These are phyloP conservation scores for Candida golubevii DNA, from an alignment of 805 yeast species.

Conservation along the genomic window DNA sequence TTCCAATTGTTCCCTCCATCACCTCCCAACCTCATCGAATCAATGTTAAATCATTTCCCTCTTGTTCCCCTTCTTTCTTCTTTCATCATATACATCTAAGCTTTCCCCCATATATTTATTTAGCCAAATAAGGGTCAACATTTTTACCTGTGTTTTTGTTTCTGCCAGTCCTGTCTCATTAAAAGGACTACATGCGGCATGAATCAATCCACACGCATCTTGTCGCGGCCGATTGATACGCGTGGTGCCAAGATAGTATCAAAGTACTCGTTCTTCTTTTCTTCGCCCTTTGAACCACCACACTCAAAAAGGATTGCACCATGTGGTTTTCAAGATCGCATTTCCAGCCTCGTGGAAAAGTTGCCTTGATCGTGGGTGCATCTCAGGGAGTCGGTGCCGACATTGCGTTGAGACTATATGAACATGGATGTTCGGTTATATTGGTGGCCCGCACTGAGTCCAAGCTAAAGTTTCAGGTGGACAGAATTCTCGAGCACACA, in stretches of 20 bases:
- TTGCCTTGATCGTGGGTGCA: constrained; percentile 83
- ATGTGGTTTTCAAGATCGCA: constrained; percentile 24
- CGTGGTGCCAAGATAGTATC: too few relatives aligned
- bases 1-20: too few relatives aligned
- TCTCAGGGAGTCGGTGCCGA: constrained; percentile 92
- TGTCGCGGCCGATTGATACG: too few relatives aligned
- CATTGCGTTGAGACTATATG: constrained; percentile 55
- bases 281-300: neutral
- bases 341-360: constrained; percentile 41
- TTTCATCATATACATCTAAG: too few relatives aligned
- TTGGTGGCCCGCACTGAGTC: constrained; percentile 73
- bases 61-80: too few relatives aligned
- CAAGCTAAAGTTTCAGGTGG: constrained; percentile 50
- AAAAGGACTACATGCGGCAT: neutral
- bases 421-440: constrained; percentile 58
- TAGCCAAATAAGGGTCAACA: too few relatives aligned
- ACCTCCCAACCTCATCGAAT: too few relatives aligned
- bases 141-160: too few relatives aligned
- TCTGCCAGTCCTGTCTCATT: too few relatives aligned
- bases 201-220: neutral
- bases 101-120: too few relatives aligned
- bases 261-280: too few relatives aligned
- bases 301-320: neutral
- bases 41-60: too few relatives aligned
- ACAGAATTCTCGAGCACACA: constrained; percentile 25